Percentiles rank a stretch among this genome's conserved stretches.
Evolutionary conservation across 164 flowering plant genomes (phyloP).

Genomic region (Nelumbo lutea): DNA sequence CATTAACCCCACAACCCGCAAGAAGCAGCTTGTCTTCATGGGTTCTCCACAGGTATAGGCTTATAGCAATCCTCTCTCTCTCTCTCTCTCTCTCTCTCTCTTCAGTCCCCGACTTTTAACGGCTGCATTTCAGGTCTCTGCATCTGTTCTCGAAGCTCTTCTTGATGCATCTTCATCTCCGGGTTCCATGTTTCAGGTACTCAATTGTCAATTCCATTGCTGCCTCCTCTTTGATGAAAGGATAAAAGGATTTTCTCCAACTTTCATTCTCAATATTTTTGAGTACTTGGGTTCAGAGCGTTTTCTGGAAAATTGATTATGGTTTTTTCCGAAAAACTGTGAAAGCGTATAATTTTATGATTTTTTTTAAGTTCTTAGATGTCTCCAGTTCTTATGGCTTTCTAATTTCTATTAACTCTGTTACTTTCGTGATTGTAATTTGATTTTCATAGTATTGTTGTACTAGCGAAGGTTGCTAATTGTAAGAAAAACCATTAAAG

Average conservation of each 20-base stretch:
- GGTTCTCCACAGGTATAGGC: conserved; percentile 78
- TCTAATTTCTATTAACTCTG: too few relatives aligned
- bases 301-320: background rate
- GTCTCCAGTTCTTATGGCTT: too few relatives aligned
- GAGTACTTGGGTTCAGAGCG: background rate
- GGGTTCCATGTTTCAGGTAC: conserved; percentile 77
- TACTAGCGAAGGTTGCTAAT: too few relatives aligned
- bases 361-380: too few relatives aligned
- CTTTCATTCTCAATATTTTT: background rate
- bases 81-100: background rate
- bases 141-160: conserved; percentile 69
- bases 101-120: background rate
- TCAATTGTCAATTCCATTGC: background rate
- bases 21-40: conserved; percentile 76
- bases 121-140: conserved; percentile 52
- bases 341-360: background rate
- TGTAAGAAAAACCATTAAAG: too few relatives aligned
- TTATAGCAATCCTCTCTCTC: background rate
- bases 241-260: background rate
- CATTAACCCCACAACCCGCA: conserved; percentile 26
- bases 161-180: conserved; percentile 66
- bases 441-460: too few relatives aligned
- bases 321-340: background rate
- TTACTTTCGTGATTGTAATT: too few relatives aligned
- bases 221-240: background rate